phyloP scores from a whole-genome alignment of 768 basidiomycete species.

The Tulasnella sp. region DNA sequence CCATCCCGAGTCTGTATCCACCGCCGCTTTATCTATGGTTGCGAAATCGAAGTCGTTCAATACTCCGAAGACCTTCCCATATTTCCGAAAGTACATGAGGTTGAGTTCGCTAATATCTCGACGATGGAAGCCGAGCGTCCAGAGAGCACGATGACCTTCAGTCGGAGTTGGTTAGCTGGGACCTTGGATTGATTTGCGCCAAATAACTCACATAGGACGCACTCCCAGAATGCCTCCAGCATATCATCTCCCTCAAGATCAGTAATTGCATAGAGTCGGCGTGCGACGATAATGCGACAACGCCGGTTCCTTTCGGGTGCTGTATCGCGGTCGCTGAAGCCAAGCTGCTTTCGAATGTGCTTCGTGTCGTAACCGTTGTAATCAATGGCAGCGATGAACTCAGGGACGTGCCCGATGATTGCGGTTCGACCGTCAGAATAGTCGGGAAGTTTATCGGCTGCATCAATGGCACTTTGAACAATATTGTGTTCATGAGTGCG shows the following conservation, averaged over 20 bases:
- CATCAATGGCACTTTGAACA: too few species aligned
- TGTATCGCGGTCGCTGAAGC: too few species aligned
- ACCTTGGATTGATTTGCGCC: slow-evolving; percentile 23
- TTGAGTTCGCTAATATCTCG: slow-evolving; percentile 28
- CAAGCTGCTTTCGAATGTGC: too few species aligned
- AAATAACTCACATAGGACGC: slow-evolving; percentile 24
- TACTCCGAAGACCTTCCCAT: slow-evolving; percentile 20
- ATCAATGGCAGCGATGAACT: too few species aligned
- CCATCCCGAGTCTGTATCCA: slow-evolving; percentile 1
- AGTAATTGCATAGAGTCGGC: slow-evolving; percentile 19
- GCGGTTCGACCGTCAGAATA: too few species aligned
- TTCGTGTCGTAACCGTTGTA: too few species aligned
- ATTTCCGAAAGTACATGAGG: slow-evolving; percentile 23
- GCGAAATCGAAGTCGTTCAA: slow-evolving; percentile 29
- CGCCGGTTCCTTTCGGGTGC: too few species aligned
- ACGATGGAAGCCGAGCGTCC: slow-evolving; percentile 25
- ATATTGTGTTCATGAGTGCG: too few species aligned
- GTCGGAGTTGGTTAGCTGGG: slow-evolving; percentile 25
- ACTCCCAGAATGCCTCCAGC: slow-evolving; percentile 23
- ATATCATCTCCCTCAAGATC: slow-evolving; percentile 25
- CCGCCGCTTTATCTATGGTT: neutral
- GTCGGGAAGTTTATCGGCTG: too few species aligned
- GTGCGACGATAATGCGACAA: too few species aligned
- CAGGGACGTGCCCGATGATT: too few species aligned
- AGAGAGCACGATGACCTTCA: slow-evolving; percentile 26